Base-by-base conservation (phyloP, 768 basidiomycete genomes). In the Xanthoconium stramineum region DNA sequence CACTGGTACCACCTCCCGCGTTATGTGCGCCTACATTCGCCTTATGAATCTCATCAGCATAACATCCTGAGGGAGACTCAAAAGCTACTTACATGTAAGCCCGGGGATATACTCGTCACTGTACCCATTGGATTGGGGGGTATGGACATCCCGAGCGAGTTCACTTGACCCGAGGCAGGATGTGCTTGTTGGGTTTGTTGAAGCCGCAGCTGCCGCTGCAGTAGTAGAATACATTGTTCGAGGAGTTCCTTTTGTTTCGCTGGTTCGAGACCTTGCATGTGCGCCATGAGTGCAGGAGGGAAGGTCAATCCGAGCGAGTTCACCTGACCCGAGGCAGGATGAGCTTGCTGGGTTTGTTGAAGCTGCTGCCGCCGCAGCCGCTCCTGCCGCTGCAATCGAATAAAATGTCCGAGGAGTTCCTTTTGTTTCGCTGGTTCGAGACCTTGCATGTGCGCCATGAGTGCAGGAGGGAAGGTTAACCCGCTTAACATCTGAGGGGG, bases 291-390 rank as follows among this genome's bases (percentile, higher is more conserved):
- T 2, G 20, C 45, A 17, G 62, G 62, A 20, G 60, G 58, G 12
- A 63, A 8, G 37, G 46, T 24, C 10, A 51, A n/a, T 19, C 53
- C 40, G 19, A n/a, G n/a, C n/a, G n/a, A 47, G 55, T 59, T 54
- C 44, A 59, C 43, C 58, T 64, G 59, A 53, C 54, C 52, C 33
- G 64, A 43, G n/a, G 35, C 15, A 11, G 35, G 32, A 38, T 54
- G 58, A 48, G 59, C 40, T 51, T 62, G 65, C 35, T 62, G 65
- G 38, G 54, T 45, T 56, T 64, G 64, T 30, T 65, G 65, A 29
- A 49, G 29, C 11, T 71, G 67, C 35, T 71, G 71, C 6, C 65
- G 69, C n/a, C 60, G 68, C 10, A 65, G 61, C 3, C 59, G 60
- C 29, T 67, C 64, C 15, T 54, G 61, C 8, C 45, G 60, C n/a